Base-by-base conservation (phyloP, 192 early-diverging fungal species). In the Rhizoclosmatium sp. region DNA sequence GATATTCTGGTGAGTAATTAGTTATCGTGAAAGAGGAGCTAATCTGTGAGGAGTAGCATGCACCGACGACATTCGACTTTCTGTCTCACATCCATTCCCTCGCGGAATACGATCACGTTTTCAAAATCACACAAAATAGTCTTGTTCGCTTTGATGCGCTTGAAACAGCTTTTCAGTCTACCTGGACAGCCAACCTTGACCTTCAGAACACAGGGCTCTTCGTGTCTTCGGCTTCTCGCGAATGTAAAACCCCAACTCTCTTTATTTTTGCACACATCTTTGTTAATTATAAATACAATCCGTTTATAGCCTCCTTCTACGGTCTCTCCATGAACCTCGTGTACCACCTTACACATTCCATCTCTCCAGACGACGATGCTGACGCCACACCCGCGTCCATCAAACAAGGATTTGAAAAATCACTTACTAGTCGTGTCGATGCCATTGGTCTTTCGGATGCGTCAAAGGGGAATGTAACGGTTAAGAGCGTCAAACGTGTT, bases 21-120 rank as follows among this genome's bases (percentile, higher is more conserved):
- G 60, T 62, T 1, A 1, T 62, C 10, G 60, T 62, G 23, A 62
- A 40, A 7, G 39, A 62, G 7, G 21, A 7, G 7, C 39, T 19
- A 62, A 40, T 21, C 54, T 9, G 19, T n/a, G 16, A 54, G 0
- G 16, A 54, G 9, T 7, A 62, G 60, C 60, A 62, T 40, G 60
- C 60, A 7, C 4, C 60, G 10, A 31, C 9, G 4, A 62, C 60
- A 1, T 62, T 62, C 23, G 60, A 62, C 23, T 62, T 62, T 21
- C 60, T 62, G 21, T 62, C 60, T 40, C 60, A 62, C 9, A 62
- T 62, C 9, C 60, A 62, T 40, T 62, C 60, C 9, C 23, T 62
- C 14, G 19, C 9, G 39, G 60, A 62, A 62, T 62, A 62, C 60
- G 60, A 62, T 40, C 60, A 62, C 60, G 60, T 62, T 7, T 7